Evolutionary conservation across 2,329 filamentous ascomycete genomes (phyloP).

Genomic region (Neopestalotiopsis sp.): DNA sequence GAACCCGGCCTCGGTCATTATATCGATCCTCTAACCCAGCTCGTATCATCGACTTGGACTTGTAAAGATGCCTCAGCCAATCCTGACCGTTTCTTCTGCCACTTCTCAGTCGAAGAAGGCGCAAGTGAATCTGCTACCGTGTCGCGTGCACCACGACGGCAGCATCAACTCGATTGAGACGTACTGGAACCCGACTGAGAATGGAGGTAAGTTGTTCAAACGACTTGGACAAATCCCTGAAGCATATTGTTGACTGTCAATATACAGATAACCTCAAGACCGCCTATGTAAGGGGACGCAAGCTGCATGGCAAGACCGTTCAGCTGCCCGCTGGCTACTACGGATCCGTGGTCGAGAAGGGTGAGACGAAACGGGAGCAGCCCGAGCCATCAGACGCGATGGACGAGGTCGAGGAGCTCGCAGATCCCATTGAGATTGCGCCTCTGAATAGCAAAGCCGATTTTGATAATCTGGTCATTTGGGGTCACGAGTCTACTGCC

Average conservation of each 20-base stretch:
- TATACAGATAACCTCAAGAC: constrained; percentile 54
- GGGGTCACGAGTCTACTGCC: constrained; percentile 76
- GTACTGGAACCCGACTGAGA: constrained; percentile 71
- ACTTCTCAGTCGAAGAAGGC: constrained; percentile 25
- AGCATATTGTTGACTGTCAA: neutral
- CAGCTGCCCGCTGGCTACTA: constrained; percentile 74
- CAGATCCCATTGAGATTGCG: constrained; percentile 54
- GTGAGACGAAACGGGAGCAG: constrained; percentile 40
- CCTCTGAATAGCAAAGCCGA: constrained; percentile 66
- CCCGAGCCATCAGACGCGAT: constrained; percentile 27
- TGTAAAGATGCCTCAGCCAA: constrained; percentile 33
- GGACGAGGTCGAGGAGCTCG: constrained; percentile 47
- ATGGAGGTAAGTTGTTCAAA: constrained; percentile 44
- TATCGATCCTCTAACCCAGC: neutral
- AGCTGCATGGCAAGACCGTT: constrained; percentile 71
- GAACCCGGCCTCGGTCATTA: no score
- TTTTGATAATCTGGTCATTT: constrained; percentile 81
- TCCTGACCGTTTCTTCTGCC: constrained; percentile 30
- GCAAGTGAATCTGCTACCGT: constrained; percentile 71
- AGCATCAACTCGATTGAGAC: constrained; percentile 65
- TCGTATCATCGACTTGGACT: neutral
- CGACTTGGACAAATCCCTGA: neutral
- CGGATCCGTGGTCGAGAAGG: constrained; percentile 63
- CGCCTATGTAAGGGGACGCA: constrained; percentile 80
- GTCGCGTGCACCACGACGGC: constrained; percentile 79